phyloP scores from a whole-genome alignment of 192 early-diverging fungal genomes.

The Entrophospora sp. region DNA sequence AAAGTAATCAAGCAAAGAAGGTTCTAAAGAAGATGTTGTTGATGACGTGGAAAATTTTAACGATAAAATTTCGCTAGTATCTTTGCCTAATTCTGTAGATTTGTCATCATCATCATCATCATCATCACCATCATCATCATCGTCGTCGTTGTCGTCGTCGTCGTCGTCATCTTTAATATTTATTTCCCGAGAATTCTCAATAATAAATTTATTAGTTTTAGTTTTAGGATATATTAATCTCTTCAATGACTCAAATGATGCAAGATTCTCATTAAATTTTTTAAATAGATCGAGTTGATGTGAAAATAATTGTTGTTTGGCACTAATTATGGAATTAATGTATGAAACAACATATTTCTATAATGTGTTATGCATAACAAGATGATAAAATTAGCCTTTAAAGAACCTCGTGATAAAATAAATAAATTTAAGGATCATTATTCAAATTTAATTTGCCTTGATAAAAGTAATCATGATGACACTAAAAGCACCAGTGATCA shows the following conservation, averaged over 20 bases:
- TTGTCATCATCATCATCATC: neutral
- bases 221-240: neutral
- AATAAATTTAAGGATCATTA: neutral
- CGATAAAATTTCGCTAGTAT: too few species aligned
- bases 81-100: neutral
- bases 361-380: too few species aligned
- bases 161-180: neutral
- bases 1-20: neutral
- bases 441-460: neutral
- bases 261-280: conserved; percentile 8
- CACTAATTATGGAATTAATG: neutral
- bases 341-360: conserved; percentile 11
- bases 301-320: conserved; percentile 9
- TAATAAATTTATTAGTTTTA: neutral
- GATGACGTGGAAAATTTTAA: neutral
- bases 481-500: conserved; percentile 4
- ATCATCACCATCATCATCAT: too few species aligned
- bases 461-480: neutral
- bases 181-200: neutral
- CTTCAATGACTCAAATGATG: neutral
- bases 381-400: neutral
- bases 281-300: conserved; percentile 12
- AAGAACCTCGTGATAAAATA: neutral
- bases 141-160: neutral
- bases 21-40: too few species aligned